Evolutionary conservation across 2,329 filamentous ascomycete genomes (phyloP).

Genomic region (Penicillium sp.): DNA sequence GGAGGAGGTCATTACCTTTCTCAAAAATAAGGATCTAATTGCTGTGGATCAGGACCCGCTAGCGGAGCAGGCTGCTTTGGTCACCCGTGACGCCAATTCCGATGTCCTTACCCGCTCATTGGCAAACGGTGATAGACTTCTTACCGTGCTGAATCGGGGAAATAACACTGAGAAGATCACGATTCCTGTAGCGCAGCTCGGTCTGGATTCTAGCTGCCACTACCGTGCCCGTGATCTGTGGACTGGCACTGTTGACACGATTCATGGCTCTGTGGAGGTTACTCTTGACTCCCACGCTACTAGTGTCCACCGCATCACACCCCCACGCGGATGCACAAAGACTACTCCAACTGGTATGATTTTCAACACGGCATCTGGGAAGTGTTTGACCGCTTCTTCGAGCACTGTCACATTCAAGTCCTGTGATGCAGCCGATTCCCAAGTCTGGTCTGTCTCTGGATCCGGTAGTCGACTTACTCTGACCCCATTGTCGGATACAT

Average conservation of each 20-base stretch:
- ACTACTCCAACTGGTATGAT: conserved; percentile 50
- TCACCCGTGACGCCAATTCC: conserved; percentile 44
- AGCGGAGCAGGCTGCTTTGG: conserved; percentile 49
- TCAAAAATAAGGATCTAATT: conserved; percentile 46
- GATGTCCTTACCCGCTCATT: conserved; percentile 51
- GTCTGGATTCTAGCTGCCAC: conserved; percentile 31
- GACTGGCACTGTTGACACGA: conserved; percentile 34
- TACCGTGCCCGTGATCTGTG: conserved; percentile 46
- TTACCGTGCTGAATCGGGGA: conserved; percentile 51
- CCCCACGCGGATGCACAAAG: conserved; percentile 23
- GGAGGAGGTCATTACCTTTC: conserved; percentile 35
- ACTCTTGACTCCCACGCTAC: conserved; percentile 42
- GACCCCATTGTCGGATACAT: conserved; percentile 37
- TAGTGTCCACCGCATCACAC: conserved; percentile 45
- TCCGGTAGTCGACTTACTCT: conserved; percentile 33
- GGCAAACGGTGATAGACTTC: conserved; percentile 48
- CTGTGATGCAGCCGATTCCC: conserved; percentile 42
- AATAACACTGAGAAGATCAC: conserved; percentile 26
- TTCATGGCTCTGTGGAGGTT: conserved; percentile 27
- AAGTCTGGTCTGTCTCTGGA: conserved; percentile 44
- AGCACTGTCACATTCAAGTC: conserved; percentile 33
- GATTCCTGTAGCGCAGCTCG: conserved; percentile 39
- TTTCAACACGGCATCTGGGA: conserved; percentile 50
- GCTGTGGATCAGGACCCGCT: conserved; percentile 46
- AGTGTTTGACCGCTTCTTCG: conserved; percentile 42